Evolutionary conservation across 371 early-diverging fungal species (phyloP).

Genomic region (Mortierella sp.): DNA sequence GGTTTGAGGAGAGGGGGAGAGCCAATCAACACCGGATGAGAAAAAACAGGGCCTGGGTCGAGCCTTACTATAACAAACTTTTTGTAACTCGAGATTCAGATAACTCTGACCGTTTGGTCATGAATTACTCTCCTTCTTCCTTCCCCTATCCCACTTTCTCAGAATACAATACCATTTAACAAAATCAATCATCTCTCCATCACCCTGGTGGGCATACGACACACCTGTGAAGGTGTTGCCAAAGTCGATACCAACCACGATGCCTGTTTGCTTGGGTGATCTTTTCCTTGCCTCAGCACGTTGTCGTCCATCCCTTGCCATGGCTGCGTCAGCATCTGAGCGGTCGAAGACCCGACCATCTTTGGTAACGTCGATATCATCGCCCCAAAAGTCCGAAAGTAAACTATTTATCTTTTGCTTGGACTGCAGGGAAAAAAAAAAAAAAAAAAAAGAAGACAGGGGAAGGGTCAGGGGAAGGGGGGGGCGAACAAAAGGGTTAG

Average conservation of each 20-base stretch:
- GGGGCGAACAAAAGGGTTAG: neutral
- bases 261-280: slow-evolving; percentile 32
- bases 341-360: slow-evolving; percentile 42
- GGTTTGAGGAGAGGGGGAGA: neutral
- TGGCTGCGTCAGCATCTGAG: slow-evolving; percentile 8
- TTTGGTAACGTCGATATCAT: slow-evolving; percentile 41
- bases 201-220: slow-evolving; percentile 47
- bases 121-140: neutral
- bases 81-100: too few species aligned
- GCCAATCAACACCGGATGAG: too few species aligned
- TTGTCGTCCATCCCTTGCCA: slow-evolving; percentile 16
- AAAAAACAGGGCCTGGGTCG: neutral
- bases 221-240: slow-evolving; percentile 52
- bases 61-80: too few species aligned
- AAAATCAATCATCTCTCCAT: slow-evolving; percentile 51
- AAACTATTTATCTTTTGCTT: slow-evolving; percentile 15
- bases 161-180: slow-evolving; percentile 37
- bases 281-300: slow-evolving; percentile 24
- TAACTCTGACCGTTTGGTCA: too few species aligned
- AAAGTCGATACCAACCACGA: slow-evolving; percentile 54
- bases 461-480: slow-evolving; percentile 1
- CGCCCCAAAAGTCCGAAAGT: slow-evolving; percentile 47
- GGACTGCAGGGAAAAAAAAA: neutral
- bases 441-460: neutral
- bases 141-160: neutral